phyloP scores from a whole-genome alignment of 2,329 filamentous ascomycete genomes.

The Thelonectria rubi region DNA sequence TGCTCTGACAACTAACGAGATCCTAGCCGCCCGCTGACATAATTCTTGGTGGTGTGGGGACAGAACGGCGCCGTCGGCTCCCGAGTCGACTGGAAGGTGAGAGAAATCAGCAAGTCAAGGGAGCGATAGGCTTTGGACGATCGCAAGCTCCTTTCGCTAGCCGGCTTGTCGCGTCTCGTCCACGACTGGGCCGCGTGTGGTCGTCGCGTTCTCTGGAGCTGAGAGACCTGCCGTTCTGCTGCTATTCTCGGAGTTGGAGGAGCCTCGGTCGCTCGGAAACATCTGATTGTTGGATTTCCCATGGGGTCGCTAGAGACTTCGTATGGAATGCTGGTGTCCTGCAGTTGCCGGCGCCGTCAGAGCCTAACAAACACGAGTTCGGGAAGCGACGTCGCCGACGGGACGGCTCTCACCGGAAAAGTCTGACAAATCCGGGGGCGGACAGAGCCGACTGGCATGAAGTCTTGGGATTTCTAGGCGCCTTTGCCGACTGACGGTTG shows the following conservation, averaged over 20 bases:
- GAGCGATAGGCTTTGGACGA: constrained; percentile 27
- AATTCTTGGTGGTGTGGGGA: constrained; percentile 30
- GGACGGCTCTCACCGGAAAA: background rate
- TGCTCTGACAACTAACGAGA: constrained; percentile 39
- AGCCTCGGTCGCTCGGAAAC: constrained; percentile 18
- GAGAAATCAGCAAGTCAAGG: background rate
- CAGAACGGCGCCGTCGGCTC: constrained; percentile 15
- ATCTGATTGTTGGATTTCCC: constrained; percentile 9
- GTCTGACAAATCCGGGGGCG: background rate
- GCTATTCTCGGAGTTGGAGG: constrained; percentile 19
- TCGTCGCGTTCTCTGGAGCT: constrained; percentile 13
- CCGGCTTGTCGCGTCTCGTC: constrained; percentile 20
- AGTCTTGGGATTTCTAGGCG: background rate
- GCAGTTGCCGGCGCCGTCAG: constrained; percentile 1
- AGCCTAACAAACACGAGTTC: constrained; percentile 1
- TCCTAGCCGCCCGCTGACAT: constrained; percentile 30
- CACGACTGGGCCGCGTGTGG: constrained; percentile 13
- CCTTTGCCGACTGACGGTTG: background rate
- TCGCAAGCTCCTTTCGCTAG: constrained; percentile 25
- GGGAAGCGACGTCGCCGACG: constrained; percentile 12
- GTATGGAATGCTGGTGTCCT: background rate
- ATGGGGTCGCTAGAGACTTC: background rate
- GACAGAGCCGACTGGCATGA: background rate
- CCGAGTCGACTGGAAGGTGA: constrained; percentile 10
- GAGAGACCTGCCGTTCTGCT: constrained; percentile 13